phyloP scores from a whole-genome alignment of 1,284 basidiomycete species.

The Apiotrichum domesticum region DNA sequence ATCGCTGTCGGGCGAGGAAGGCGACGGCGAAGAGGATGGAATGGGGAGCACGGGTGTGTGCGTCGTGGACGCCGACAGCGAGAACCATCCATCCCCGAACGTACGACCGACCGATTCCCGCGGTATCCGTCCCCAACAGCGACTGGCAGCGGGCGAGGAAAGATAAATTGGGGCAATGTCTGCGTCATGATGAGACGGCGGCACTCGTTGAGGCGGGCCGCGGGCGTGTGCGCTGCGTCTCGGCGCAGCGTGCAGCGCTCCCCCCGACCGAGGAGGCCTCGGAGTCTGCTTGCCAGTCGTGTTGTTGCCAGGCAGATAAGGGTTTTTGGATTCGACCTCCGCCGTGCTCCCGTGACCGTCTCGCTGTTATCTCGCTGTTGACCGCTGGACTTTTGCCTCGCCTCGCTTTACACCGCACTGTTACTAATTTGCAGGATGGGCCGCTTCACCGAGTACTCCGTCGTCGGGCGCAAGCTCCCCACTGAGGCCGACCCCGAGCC shows the following conservation, averaged over 20 bases:
- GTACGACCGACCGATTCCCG: neutral
- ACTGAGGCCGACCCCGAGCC: slow-evolving; percentile 88
- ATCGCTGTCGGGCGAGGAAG: no score
- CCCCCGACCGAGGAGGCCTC: slow-evolving; percentile 25
- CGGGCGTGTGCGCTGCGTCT: slow-evolving; percentile 1
- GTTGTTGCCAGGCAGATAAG: neutral
- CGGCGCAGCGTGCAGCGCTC: neutral
- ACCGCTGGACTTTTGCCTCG: no score
- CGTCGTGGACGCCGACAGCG: no score
- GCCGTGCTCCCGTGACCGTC: neutral
- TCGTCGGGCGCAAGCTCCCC: slow-evolving; percentile 95
- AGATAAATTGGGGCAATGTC: slow-evolving; percentile 45
- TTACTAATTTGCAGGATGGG: slow-evolving; percentile 42
- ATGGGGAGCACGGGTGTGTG: no score
- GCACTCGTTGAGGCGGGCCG: slow-evolving; percentile 16
- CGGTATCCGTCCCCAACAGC: no score
- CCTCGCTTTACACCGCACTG: neutral
- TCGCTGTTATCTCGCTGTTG: no score
- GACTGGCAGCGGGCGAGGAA: slow-evolving; percentile 26
- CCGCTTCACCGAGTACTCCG: slow-evolving; percentile 76
- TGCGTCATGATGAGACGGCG: slow-evolving; percentile 21
- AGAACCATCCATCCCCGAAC: no score
- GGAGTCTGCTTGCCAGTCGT: slow-evolving; percentile 17
- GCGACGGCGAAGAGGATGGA: no score
- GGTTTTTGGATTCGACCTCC: no score